Conservation (phyloP, 177 flowering plant genomes). For the Vitis hybrid region DNA sequence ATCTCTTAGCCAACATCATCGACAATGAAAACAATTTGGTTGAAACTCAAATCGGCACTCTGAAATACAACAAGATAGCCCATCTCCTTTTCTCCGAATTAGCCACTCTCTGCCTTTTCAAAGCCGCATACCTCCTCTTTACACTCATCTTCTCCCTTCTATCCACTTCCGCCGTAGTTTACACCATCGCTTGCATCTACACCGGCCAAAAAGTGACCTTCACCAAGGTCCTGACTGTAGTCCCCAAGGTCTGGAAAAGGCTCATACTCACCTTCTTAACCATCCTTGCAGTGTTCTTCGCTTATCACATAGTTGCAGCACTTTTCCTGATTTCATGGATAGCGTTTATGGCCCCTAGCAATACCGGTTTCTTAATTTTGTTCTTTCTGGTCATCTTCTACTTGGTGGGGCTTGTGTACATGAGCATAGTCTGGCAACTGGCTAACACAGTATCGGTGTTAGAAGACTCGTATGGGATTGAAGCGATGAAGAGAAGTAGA, state of each 20-base stretch:
- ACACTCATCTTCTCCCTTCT: conserved; percentile 42
- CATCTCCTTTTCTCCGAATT: conserved; percentile 35
- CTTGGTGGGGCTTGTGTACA: conserved; percentile 42
- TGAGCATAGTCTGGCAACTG: conserved; percentile 56
- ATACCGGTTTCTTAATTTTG: not conserved
- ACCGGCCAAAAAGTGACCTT: no score
- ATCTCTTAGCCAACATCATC: conserved; percentile 30
- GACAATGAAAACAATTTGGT: conserved; percentile 20
- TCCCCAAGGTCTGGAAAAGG: no score
- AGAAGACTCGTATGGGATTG: conserved; percentile 43
- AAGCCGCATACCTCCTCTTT: conserved; percentile 29
- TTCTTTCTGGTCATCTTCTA: conserved; percentile 7
- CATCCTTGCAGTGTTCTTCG: conserved; percentile 1
- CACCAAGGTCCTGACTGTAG: no score
- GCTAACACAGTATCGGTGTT: conserved; percentile 63
- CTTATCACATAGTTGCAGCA: conserved; percentile 19
- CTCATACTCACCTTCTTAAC: no score
- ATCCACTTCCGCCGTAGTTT: conserved; percentile 59
- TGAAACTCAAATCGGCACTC: conserved; percentile 14
- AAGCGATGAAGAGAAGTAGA: conserved; percentile 47
- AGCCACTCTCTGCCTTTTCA: conserved; percentile 28
- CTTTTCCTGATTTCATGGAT: conserved; percentile 5
- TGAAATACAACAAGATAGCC: conserved; percentile 18
- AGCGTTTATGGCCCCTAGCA: not conserved
- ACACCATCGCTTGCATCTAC: conserved; percentile 51